Base-by-base conservation (phyloP, 208 protist genomes). In the Strigomonas culicis region DNA sequence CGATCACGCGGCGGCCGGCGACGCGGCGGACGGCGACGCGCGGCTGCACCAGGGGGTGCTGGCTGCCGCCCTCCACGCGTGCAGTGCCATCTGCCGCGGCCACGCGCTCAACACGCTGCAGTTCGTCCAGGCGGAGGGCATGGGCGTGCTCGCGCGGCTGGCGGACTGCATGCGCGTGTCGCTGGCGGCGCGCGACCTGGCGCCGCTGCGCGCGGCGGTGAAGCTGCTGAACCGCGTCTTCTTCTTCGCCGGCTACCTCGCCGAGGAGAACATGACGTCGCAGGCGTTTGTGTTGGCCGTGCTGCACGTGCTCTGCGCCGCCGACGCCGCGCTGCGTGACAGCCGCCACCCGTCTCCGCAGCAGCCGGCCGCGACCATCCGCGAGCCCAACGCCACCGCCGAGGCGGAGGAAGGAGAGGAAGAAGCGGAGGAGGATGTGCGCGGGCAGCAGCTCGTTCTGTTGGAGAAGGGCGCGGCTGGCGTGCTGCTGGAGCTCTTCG, bases 81-180 rank as follows among this genome's bases (percentile, higher is more conserved):
- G 80, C 55, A 82, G 80, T 62, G 82, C 68, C 59, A 52, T 86
- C 17, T 82, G 80, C 63, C 80, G 80, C 44, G 70, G 77, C 43
- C 69, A 70, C 52, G 6, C 34, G 0, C 58, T 61, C 10, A 80
- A 80, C 68, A 72, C 73, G 1, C 4, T 66, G n/a, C 32, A 56
- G 2, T 86, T 82, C n/a, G 32, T 59, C 19, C n/a, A 60, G 43
- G 30, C 41, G 1, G 76, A 65, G 7, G 80, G 80, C n/a, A 25
- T 78, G 1, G 56, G 49, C 6, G 32, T 59, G 17, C 56, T 76
- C 17, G 27, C 43, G 22, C 21, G 41, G 2, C 21, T 74, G 15
- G 41, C 59, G 24, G 43, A 24, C 49, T 11, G 2, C 55, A 11
- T 59, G 31, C 28, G 30, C 21, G 30, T 3, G 31, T 11, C 1